These are phyloP conservation scores for Graphiopsis chlorocephala DNA, from an alignment of 2,329 filamentous ascomycete species.

Conservation along the genomic window DNA sequence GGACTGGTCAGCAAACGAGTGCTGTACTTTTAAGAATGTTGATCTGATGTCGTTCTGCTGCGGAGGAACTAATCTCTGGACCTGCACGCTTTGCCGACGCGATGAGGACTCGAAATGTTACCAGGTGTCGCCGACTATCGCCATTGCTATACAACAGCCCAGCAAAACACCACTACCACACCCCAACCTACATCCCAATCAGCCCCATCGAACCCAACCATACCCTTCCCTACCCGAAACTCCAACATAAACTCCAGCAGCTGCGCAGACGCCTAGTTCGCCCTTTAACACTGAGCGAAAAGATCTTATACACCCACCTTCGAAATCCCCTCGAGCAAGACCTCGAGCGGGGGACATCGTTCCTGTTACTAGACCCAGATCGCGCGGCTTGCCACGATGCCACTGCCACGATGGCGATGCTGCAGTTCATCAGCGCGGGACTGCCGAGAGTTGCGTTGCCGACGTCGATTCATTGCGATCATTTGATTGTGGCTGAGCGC, in stretches of 20 bases:
- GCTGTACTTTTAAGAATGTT: neutral
- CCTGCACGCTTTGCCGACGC: neutral
- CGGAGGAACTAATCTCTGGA: neutral
- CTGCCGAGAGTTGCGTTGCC: slow-evolving; percentile 94
- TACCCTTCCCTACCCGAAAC: slow-evolving; percentile 99
- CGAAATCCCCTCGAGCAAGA: slow-evolving; percentile 96
- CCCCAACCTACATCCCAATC: slow-evolving; percentile 52
- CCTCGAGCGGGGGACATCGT: slow-evolving; percentile 90
- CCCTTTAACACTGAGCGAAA: slow-evolving; percentile 92
- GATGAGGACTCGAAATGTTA: neutral
- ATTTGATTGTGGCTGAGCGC: slow-evolving; percentile 96
- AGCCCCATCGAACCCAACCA: slow-evolving; percentile 93
- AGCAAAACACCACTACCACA: neutral
- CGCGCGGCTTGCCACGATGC: slow-evolving; percentile 99
- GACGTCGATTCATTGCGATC: slow-evolving; percentile 95
- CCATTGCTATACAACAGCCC: neutral
- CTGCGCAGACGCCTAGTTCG: slow-evolving; percentile 87
- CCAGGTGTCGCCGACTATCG: neutral
- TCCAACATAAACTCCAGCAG: slow-evolving; percentile 92
- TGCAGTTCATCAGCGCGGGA: slow-evolving; percentile 99
- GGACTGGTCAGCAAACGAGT: neutral
- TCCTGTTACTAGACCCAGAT: slow-evolving; percentile 94
- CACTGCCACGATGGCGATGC: slow-evolving; percentile 98
- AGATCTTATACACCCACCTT: slow-evolving; percentile 97
- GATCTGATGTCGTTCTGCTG: neutral